phyloP scores from a whole-genome alignment of 306 rosid species.

The Medicago arabica region DNA sequence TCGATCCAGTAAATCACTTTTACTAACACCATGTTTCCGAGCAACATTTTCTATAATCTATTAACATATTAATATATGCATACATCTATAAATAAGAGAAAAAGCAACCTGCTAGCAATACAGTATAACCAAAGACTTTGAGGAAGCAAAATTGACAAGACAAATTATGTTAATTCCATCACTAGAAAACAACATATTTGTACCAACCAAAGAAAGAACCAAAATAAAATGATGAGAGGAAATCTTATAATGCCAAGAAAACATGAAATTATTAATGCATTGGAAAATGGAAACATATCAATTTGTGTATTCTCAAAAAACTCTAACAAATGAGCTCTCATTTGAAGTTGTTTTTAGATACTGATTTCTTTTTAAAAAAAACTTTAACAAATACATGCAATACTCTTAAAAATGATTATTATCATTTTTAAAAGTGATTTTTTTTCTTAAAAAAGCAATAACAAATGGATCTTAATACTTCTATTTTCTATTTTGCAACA shows the following conservation, averaged over 20 bases:
- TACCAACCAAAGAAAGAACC: neutral
- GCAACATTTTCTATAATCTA: conserved; percentile 90
- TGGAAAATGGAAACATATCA: neutral
- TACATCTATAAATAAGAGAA: neutral
- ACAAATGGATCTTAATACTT: too few species aligned
- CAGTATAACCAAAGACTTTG: conserved; percentile 24
- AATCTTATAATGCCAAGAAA: conserved; percentile 15
- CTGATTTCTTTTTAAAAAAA: too few species aligned
- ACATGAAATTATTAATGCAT: neutral
- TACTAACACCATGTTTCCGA: conserved; percentile 80
- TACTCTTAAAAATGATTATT: too few species aligned
- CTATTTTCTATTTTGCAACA: too few species aligned
- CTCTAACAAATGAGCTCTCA: too few species aligned
- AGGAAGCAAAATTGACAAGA: conserved; percentile 22
- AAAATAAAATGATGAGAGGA: neutral
- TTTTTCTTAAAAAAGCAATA: too few species aligned
- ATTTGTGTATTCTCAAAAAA: neutral
- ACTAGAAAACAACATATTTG: conserved; percentile 9
- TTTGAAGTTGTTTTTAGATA: too few species aligned
- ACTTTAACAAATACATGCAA: too few species aligned
- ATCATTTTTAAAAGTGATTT: too few species aligned
- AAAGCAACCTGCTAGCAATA: conserved; percentile 19
- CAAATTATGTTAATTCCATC: neutral
- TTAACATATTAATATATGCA: conserved; percentile 22
- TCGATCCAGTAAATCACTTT: conserved; percentile 78